Evolutionary conservation across 2,329 filamentous ascomycete genomes (phyloP).

Genomic region (Neonectria faginata): DNA sequence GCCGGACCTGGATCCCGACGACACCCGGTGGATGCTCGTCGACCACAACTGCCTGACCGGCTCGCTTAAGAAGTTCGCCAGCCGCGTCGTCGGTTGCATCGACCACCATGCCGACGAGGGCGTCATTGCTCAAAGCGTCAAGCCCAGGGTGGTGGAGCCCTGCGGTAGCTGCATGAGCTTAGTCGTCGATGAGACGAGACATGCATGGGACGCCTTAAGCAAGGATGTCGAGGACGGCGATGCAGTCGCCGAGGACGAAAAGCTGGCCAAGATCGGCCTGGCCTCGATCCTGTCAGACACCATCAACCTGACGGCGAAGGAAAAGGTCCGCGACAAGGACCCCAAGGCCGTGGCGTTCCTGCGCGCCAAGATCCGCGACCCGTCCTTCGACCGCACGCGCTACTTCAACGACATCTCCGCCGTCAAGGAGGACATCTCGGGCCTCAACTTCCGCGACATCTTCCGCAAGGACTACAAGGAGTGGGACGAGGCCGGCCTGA

Average conservation of each 20-base stretch:
- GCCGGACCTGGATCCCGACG: constrained; percentile 61
- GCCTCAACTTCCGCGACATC: constrained; percentile 72
- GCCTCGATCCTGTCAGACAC: constrained; percentile 82
- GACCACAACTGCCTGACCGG: constrained; percentile 83
- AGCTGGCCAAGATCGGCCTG: constrained; percentile 75
- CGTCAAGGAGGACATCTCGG: constrained; percentile 76
- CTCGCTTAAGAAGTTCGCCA: constrained; percentile 63
- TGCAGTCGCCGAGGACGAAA: constrained; percentile 58
- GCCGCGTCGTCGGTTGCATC: constrained; percentile 72
- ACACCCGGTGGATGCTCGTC: constrained; percentile 78
- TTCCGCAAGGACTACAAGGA: constrained; percentile 88
- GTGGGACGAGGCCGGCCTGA: constrained; percentile 70
- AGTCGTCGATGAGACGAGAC: constrained; percentile 69
- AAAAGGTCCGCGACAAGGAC: constrained; percentile 76
- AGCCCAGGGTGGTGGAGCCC: constrained; percentile 72
- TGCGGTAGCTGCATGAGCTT: constrained; percentile 81
- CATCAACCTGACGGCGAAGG: constrained; percentile 68
- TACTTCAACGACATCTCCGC: constrained; percentile 71
- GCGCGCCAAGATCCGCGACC: constrained; percentile 58
- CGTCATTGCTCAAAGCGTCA: constrained; percentile 58
- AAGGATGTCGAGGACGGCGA: constrained; percentile 40
- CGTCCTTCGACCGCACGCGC: constrained; percentile 61
- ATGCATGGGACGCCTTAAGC: constrained; percentile 67
- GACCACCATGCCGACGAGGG: constrained; percentile 85
- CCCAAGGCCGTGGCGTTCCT: constrained; percentile 67